A percentile compares a stretch with the other conserved stretches of the same genome.
Conservation (phyloP, 129 eudicot genomes). For the Rutidosis leptorrhynchoides region DNA sequence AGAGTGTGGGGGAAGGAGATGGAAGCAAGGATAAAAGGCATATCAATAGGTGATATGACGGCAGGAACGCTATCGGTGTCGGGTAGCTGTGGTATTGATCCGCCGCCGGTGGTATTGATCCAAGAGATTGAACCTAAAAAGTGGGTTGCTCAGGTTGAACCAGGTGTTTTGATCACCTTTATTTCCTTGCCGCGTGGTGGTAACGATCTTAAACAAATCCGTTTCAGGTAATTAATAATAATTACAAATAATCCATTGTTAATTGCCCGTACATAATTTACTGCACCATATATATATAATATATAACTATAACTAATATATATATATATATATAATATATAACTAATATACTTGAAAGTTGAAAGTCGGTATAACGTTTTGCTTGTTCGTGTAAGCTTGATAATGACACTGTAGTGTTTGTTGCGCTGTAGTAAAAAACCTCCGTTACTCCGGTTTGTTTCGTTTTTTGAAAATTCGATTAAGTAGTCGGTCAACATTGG, state of each 20-base stretch:
- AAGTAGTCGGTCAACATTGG: no score
- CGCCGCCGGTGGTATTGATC: slow-evolving; percentile 58
- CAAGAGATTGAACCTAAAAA: slow-evolving; percentile 73
- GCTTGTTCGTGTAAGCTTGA: no score
- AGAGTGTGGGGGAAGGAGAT: slow-evolving; percentile 71
- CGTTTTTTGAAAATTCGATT: no score
- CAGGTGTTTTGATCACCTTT: slow-evolving; percentile 73
- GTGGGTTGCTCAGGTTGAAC: slow-evolving; percentile 90
- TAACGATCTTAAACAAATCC: slow-evolving; percentile 89
- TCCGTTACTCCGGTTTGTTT: no score
- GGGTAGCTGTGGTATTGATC: slow-evolving; percentile 59
- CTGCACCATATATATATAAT: slow-evolving; percentile 1
- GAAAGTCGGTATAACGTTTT: no score
- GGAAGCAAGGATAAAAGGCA: slow-evolving; percentile 76
- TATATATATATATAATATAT: no score
- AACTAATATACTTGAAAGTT: no score
- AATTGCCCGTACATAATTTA: background rate
- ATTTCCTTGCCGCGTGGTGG: slow-evolving; percentile 82
- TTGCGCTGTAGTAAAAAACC: no score
- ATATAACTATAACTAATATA: no score
- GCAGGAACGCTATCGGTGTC: slow-evolving; percentile 53
- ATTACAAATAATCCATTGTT: background rate
- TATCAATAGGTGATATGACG: slow-evolving; percentile 50
- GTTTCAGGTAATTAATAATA: slow-evolving; percentile 64
- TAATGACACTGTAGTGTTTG: no score